A percentile compares a stretch with the other conserved stretches of the same genome.
These are phyloP conservation scores for Paraglomus brasilianum DNA, from an alignment of 192 early-diverging fungal species.

Conservation along the genomic window DNA sequence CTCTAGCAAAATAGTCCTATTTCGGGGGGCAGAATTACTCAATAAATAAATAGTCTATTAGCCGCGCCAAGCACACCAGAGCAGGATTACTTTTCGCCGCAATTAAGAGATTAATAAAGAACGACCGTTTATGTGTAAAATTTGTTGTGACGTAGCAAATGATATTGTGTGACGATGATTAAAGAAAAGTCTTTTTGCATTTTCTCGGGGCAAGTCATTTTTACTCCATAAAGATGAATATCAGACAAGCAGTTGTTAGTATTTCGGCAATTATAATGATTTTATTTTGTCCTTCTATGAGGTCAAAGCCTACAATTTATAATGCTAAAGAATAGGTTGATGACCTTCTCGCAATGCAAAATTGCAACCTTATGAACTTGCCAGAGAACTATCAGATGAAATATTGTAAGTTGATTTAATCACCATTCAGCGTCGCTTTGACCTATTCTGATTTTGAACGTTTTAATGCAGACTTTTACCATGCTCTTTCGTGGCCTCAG, in stretches of 20 bases:
- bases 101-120: too few relatives aligned
- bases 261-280: background rate
- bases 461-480: constrained; percentile 69
- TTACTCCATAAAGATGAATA: constrained; percentile 72
- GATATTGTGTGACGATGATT: too few relatives aligned
- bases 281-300: background rate
- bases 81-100: too few relatives aligned
- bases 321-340: constrained; percentile 53
- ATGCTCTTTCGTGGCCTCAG: constrained; percentile 82
- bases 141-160: too few relatives aligned
- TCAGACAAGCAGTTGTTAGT: constrained; percentile 68
- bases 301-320: background rate
- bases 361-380: constrained; percentile 95
- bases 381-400: constrained; percentile 99
- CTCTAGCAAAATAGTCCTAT: too few relatives aligned
- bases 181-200: too few relatives aligned
- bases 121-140: too few relatives aligned
- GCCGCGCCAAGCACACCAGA: too few relatives aligned
- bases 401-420: constrained; percentile 69
- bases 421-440: background rate
- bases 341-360: constrained; percentile 91
- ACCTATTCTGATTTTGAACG: background rate
- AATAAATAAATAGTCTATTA: too few relatives aligned
- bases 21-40: too few relatives aligned
- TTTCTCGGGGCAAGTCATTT: too few relatives aligned